Base-by-base conservation (phyloP, 192 early-diverging fungal species). In the Podochytrium sp. region DNA sequence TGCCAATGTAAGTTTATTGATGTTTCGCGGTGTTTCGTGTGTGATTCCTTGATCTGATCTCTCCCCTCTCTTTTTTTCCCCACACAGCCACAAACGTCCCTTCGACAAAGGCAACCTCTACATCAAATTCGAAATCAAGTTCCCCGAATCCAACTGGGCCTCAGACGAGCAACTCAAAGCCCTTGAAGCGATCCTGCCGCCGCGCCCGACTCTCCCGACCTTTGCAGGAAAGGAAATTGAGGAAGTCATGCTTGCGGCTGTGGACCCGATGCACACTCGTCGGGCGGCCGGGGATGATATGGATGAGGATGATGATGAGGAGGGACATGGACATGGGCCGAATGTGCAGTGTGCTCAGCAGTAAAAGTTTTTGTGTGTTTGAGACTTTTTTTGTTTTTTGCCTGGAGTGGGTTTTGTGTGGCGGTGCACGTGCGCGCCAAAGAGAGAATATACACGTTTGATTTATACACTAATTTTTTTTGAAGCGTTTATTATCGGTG, bases 341-440 rank as follows among this genome's bases (percentile, higher is more conserved):
- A 87, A 86, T 10, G 95, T 98, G 70, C 95, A 98, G 87, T 98
- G 96, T 81, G 95, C 96, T 42, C 93, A 95, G 85, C 96, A 98
- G 87, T 71, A 71, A 34, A 37, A n/a, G 23, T 39, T 30, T 35
- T 62, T 62, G 16, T 62, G 1, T 39, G 20, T 62, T 37, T 62
- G 14, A 14, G 14, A 38, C 3, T 39, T 38, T 62, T 16, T 62
- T 39, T 62, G 16, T 62, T 29, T 57, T 47, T n/a, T n/a, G n/a
- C n/a, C n/a, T n/a, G n/a, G n/a, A n/a, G n/a, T n/a, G n/a, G n/a
- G n/a, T n/a, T n/a, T n/a, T n/a, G n/a, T n/a, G n/a, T n/a, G n/a
- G n/a, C n/a, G n/a, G n/a, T n/a, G n/a, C n/a, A n/a, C n/a, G n/a
- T n/a, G n/a, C n/a, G n/a, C n/a, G n/a, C n/a, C n/a, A n/a, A n/a